Conservation (phyloP, 2,329 filamentous ascomycete species). For the Pyricularia sp. region DNA sequence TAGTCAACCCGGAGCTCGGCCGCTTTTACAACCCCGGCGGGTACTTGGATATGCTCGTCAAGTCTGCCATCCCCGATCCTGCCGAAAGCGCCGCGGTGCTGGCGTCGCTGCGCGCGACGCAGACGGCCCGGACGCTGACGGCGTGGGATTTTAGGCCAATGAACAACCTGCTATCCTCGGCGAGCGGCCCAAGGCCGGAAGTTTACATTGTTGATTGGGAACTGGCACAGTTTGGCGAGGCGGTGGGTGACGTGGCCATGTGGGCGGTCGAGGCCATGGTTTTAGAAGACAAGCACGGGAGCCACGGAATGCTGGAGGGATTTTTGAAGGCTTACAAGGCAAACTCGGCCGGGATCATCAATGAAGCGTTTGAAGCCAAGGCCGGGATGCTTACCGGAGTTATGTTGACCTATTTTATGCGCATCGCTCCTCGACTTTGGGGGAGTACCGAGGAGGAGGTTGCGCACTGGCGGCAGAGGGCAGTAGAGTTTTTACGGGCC, state of each 20-base stretch:
- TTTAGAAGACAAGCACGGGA: neutral
- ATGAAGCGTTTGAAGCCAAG: neutral
- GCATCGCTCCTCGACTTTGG: neutral
- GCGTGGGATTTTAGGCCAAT: neutral
- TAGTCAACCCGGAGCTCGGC: neutral
- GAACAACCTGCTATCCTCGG: neutral
- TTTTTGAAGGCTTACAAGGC: neutral
- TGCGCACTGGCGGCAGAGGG: neutral
- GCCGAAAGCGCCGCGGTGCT: neutral
- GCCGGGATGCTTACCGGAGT: neutral
- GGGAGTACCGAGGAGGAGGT: neutral
- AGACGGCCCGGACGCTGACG: neutral
- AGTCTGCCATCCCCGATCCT: neutral
- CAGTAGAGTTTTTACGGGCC: neutral
- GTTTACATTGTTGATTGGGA: neutral
- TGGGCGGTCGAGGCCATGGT: neutral
- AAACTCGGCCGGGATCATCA: neutral
- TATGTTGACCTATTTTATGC: neutral
- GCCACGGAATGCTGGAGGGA: neutral
- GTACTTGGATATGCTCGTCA: neutral
- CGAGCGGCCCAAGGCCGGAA: neutral
- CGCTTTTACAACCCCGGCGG: neutral
- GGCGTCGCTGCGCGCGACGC: neutral
- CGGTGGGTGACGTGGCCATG: neutral
- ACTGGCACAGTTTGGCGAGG: neutral